Evolutionary conservation across 1,284 basidiomycete species (phyloP), one percentile per base, ranked within the genome.

Genomic region (Mrakiaceae sp.): DNA sequence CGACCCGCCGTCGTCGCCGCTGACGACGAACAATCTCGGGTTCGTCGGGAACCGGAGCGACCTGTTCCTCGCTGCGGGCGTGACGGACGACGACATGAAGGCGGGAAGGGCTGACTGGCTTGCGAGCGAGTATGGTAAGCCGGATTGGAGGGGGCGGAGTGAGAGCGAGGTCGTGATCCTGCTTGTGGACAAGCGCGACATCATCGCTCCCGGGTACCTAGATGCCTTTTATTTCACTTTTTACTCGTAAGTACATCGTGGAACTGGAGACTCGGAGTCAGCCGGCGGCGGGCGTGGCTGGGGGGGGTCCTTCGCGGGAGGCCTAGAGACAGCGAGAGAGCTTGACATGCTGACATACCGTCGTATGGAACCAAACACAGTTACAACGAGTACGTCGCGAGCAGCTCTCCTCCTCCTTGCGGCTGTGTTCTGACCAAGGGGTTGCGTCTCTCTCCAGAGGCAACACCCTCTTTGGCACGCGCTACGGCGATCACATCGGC

Each of bases 181-280:
- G 40, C 60, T 67, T 4, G 67, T 69, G 46, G 67, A 69, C 60
- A 69, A 68, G 64, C 65, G 67, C 11, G 68, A 67, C 42, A 68
- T 66, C 54, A 67, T 69, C 16, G 66, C 61, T 2, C 63, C 63
- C 6, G 68, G 67, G 4, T 66, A 65, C n/a, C 64, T 69, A 11
- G 68, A 69, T 42, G 67, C 66, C 47, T 69, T 68, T 63, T 69
- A 64, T 62, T 69, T 69, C 53, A 64, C 66, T 5, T 67, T 69
- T 46, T 69, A 69, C 42, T 65, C 61, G 65, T 66, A 44, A 58
- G 65, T 61, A 0, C n/a, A 14, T 27, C 27, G 27, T 27, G 27
- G 27, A 27, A 27, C 27, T 27, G 27, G 27, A 27, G 16, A 40
- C 16, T 47, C 14, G 12, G n/a, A 54, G 47, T 0, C 12, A 14